These are phyloP conservation scores for Fusarium oxysporum DNA, from an alignment of 2,329 filamentous ascomycete genomes.

Conservation along the genomic window DNA sequence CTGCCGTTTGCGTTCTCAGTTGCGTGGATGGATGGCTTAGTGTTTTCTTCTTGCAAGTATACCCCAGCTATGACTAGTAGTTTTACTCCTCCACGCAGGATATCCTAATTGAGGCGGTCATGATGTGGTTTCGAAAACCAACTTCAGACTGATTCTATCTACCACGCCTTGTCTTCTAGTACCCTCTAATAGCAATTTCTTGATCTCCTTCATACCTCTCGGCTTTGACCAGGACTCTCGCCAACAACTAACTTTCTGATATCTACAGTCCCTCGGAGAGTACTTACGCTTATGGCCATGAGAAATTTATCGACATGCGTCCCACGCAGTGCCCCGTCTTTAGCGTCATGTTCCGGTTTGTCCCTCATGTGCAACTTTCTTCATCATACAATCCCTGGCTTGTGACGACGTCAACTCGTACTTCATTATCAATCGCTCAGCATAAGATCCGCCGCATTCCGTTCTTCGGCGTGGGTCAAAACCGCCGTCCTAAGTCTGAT, in stretches of 20 bases:
- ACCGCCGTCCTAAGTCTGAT: constrained; percentile 37
- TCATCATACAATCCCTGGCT: constrained; percentile 7
- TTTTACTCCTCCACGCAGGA: not conserved
- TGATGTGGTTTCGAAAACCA: not conserved
- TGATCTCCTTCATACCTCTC: not conserved
- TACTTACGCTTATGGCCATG: constrained; percentile 3
- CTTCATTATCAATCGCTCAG: constrained; percentile 29
- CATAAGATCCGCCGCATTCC: constrained; percentile 33
- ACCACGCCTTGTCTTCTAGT: not conserved
- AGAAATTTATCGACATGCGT: constrained; percentile 27
- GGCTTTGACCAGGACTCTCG: not conserved
- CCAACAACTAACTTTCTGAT: not conserved
- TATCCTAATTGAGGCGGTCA: not conserved
- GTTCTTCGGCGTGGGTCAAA: constrained; percentile 43
- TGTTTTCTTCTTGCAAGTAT: not conserved
- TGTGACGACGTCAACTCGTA: constrained; percentile 35
- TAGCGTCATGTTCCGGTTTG: constrained; percentile 39
- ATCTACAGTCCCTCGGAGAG: not conserved
- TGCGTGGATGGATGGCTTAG: not conserved
- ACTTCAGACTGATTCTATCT: not conserved
- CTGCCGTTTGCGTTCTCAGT: constrained; percentile 7
- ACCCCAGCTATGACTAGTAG: not conserved
- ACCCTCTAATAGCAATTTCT: not conserved
- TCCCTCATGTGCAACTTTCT: constrained; percentile 35
- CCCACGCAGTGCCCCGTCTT: constrained; percentile 17